Evolutionary conservation across 768 basidiomycete species (phyloP), one percentile per base, ranked within the genome.

Genomic region (Tephrocybe sp.): DNA sequence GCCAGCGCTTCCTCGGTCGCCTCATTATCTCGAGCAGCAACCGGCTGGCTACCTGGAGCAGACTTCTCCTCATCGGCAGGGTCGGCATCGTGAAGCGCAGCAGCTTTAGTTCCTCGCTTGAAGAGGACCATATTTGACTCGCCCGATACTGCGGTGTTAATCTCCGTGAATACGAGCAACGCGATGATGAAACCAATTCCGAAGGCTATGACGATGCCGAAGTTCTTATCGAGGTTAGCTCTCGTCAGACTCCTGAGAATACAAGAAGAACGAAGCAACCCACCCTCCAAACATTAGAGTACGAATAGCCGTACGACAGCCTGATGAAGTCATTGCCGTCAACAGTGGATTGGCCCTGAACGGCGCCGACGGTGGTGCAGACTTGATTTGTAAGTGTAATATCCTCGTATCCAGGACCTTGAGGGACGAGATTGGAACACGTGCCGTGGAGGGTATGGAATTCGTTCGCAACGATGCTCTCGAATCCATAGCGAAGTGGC

Each of bases 401-500:
- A 17, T 71, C 70, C 56, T 79, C 79, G 55, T 90, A 90, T 0
- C 81, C 80, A 0, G 84, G 69, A 0, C 87, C 86, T 3, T 70
- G 74, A 3, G 88, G 85, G 0, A 85, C 81, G 12, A 88, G 69
- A 34, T 71, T 65, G 21, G 85, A 70, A 60, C 86, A 86, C 12
- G 68, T 61, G 39, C 85, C 89, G 18, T 86, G 66, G 6, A 88
- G 68, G 0, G 80, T 84, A 57, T 79, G 82, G 69, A 94, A 93
- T 65, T 96, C 91, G 67, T 93, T 95, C 18, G 80, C 74, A 63
- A 95, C 74, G 36, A 93, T 65, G 0, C 78, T 74, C 54, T 92
- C 88, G 63, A 94, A 93, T 0, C 80, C 85, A 62, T 84, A 93
- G 2, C 72, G 77, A 32, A 90, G 54, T 48, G 92, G 77, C 84